Evolutionary conservation across 495 filamentous ascomycete genomes (phyloP).

Genomic region (Lentithecium fluviatile): DNA sequence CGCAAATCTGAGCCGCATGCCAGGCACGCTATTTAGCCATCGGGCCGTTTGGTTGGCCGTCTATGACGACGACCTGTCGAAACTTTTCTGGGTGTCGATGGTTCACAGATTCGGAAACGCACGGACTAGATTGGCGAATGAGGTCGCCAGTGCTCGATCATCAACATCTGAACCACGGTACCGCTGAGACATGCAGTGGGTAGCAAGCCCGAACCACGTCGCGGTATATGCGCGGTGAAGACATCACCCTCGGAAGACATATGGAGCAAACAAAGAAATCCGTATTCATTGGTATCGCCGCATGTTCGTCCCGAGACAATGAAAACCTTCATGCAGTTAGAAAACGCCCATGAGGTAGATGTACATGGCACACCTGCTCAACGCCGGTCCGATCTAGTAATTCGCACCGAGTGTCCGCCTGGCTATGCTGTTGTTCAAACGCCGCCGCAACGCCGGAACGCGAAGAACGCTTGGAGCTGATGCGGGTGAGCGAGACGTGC

Average conservation of each 20-base stretch:
- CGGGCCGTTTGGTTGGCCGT: background rate
- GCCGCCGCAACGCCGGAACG: background rate
- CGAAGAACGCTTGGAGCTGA: background rate
- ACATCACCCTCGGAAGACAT: background rate
- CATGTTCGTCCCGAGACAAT: background rate
- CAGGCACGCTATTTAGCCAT: constrained; percentile 12
- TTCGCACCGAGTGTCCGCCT: background rate
- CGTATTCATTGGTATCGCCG: background rate
- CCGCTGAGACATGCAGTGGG: too few species aligned
- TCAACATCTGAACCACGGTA: too few species aligned
- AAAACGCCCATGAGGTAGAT: background rate
- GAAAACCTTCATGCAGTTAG: background rate
- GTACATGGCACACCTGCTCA: background rate
- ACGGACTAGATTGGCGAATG: too few species aligned
- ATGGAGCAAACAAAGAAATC: background rate
- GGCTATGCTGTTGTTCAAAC: too few species aligned
- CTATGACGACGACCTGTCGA: constrained; percentile 2
- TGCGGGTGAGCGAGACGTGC: too few species aligned
- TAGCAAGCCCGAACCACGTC: too few species aligned
- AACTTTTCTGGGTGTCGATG: too few species aligned
- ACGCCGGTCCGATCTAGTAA: background rate
- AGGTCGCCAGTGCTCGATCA: too few species aligned
- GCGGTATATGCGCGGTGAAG: background rate
- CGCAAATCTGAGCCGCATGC: background rate
- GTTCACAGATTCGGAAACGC: too few species aligned